Evolutionary conservation across 495 filamentous ascomycete genomes (phyloP).

Genomic region (Thozetella sp.): DNA sequence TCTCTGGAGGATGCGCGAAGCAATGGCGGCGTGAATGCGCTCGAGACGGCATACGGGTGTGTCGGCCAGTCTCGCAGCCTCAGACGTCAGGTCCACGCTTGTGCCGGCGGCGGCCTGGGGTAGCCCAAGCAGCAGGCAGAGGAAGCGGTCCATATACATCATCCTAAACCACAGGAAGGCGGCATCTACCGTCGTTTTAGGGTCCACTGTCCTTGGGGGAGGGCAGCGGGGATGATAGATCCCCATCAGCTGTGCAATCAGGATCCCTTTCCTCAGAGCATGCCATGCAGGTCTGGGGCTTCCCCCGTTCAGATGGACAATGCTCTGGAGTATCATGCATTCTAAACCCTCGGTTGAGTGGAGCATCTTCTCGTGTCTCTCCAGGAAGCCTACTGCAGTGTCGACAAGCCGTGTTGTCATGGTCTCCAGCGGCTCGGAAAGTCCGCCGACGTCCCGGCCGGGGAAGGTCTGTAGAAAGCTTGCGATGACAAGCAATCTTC

Average conservation of each 20-base stretch:
- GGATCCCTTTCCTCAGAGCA: constrained; percentile 40
- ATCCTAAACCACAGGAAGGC: constrained; percentile 34
- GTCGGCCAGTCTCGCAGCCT: constrained; percentile 12
- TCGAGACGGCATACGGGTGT: constrained; percentile 26
- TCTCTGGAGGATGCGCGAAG: constrained; percentile 29
- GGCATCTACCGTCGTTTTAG: constrained; percentile 12
- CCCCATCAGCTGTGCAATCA: constrained; percentile 40
- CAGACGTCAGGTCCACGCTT: constrained; percentile 18
- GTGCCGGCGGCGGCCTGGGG: constrained; percentile 21
- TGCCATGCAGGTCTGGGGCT: constrained; percentile 47
- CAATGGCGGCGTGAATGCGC: constrained; percentile 26
- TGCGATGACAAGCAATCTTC: constrained; percentile 35
- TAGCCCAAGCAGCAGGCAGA: constrained; percentile 29
- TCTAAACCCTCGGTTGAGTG: constrained; percentile 47
- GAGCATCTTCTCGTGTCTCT: constrained; percentile 44
- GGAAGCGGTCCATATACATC: constrained; percentile 23
- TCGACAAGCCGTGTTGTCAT: constrained; percentile 36
- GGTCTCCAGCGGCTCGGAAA: constrained; percentile 12
- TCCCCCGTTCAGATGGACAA: constrained; percentile 45
- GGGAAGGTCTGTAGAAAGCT: constrained; percentile 35
- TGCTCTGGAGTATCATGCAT: constrained; percentile 47
- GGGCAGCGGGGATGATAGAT: constrained; percentile 29
- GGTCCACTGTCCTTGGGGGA: constrained; percentile 15
- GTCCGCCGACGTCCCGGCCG: constrained; percentile 13
- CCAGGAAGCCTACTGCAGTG: constrained; percentile 38